Evolutionary conservation across 805 yeast species (phyloP).

Genomic region (Myxozyma melibiosi): DNA sequence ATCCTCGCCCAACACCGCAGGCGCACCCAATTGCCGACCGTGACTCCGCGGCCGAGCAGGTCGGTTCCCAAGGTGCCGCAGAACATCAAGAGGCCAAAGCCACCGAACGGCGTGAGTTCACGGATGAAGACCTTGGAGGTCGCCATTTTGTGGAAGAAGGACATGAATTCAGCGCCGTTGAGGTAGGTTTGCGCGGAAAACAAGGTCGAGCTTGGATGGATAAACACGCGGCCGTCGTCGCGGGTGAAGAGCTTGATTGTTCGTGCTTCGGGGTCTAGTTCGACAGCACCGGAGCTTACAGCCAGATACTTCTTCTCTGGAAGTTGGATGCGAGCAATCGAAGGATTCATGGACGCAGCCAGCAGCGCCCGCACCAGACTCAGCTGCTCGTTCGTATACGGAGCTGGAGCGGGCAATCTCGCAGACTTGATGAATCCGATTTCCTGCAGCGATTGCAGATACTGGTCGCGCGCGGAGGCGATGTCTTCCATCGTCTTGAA

Average conservation of each 20-base stretch:
- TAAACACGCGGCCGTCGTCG: slow-evolving; percentile 60
- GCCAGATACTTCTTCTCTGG: slow-evolving; percentile 79
- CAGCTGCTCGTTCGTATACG: slow-evolving; percentile 24
- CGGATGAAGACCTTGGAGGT: slow-evolving; percentile 71
- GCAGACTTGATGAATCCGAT: slow-evolving; percentile 69
- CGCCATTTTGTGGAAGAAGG: slow-evolving; percentile 58
- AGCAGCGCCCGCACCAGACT: slow-evolving; percentile 65
- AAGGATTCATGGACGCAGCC: slow-evolving; percentile 83
- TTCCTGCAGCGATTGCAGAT: slow-evolving; percentile 68
- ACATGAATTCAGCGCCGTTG: slow-evolving; percentile 52
- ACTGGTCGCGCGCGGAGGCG: slow-evolving; percentile 68
- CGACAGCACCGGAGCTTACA: slow-evolving; percentile 76
- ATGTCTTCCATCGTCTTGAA: slow-evolving; percentile 69
- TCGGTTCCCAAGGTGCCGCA: slow-evolving; percentile 65
- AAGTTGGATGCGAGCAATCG: slow-evolving; percentile 73
- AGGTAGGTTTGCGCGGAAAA: slow-evolving; percentile 53
- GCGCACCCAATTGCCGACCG: slow-evolving; percentile 87
- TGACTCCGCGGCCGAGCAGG: slow-evolving; percentile 73
- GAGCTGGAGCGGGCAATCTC: slow-evolving; percentile 50
- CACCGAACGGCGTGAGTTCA: slow-evolving; percentile 78
- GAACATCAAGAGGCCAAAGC: slow-evolving; percentile 72
- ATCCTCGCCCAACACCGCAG: slow-evolving; percentile 92
- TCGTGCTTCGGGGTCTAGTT: slow-evolving; percentile 80
- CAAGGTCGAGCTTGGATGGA: slow-evolving; percentile 83
- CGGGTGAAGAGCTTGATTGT: slow-evolving; percentile 72